Evolutionary conservation across 2,329 filamentous ascomycete genomes (phyloP), one percentile per base, ranked within the genome.

Genomic region (Cordyceps pruinosa): DNA sequence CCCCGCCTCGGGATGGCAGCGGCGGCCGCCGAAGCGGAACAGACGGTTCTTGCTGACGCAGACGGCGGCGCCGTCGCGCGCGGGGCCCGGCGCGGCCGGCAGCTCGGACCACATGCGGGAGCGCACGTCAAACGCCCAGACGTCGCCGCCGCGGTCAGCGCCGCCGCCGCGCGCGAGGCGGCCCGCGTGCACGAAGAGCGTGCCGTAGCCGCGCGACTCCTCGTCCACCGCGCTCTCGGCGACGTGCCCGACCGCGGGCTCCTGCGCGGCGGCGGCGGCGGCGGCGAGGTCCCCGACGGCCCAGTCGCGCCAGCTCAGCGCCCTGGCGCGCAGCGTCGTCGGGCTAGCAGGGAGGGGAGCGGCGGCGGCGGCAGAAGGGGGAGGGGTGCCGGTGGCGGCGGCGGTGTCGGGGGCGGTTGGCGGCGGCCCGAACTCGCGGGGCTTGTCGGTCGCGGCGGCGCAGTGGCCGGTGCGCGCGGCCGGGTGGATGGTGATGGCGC

Each of bases 1-100:
- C 15, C 81, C 80, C n/a, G n/a, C n/a, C n/a, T n/a, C n/a, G n/a
- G n/a, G n/a, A n/a, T n/a, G n/a, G 0, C 88, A 89, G 68, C 78
- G 74, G 0, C 88, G 89, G 68, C 93, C 90, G 60, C 90, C 89
- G 74, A 90, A 92, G 28, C 90, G 81, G 72, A 87, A 95, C 7
- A 96, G 69, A 25, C 83, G 80, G 25, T 82, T 82, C 55, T 80
- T 78, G 45, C 78, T 78, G 53, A 86, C 79, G 1, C 85, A 82
- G 26, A 95, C 83, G 4, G 83, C 82, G 0, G 87, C 75, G 1
- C 88, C 89, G 23, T 85, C 84, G 48, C 89, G 79, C 0, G 81
- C 73, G 8, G 85, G 81, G 1, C 80, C 85, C 0, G 88, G 88
- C 0, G 88, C 89, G 8, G 81, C 70, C 0, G 86, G 78, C 15